A percentile compares a stretch with the other conserved stretches of the same genome.
These are phyloP conservation scores for Rhodomyrtus psidioides DNA, from an alignment of 441 rosid genomes.

Conservation along the genomic window DNA sequence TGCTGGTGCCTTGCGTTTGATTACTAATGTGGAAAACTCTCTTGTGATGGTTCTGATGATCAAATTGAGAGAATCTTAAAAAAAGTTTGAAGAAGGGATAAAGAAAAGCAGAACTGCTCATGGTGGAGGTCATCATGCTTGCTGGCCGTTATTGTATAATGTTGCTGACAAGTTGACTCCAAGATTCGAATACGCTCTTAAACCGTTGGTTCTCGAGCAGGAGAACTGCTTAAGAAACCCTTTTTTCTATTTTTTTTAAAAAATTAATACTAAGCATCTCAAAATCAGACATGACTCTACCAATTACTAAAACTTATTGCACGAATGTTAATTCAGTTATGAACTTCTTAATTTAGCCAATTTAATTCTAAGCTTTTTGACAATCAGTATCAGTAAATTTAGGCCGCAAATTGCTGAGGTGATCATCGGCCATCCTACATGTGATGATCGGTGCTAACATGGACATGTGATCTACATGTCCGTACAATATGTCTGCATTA, in stretches of 20 bases:
- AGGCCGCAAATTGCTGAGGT: rapidly evolving
- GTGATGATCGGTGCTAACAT: neutral
- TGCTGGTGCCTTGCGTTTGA: neutral
- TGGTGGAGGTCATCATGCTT: neutral
- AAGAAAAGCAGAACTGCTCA: neutral
- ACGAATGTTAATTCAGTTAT: neutral
- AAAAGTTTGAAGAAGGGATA: neutral
- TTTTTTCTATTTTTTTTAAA: neutral
- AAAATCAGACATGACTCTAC: neutral
- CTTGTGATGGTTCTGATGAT: neutral
- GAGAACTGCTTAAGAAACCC: neutral
- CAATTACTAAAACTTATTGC: neutral
- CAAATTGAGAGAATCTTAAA: neutral
- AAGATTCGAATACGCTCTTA: neutral
- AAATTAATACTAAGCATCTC: neutral
- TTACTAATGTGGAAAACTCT: neutral
- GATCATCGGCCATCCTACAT: rapidly evolving
- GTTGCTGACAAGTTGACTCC: neutral
- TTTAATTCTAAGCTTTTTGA: neutral
- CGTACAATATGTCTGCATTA: no score
- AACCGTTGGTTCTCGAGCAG: neutral
- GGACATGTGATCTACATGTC: no score
- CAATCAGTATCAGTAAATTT: neutral
- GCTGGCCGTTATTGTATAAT: neutral
- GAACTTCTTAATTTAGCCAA: neutral